These are phyloP conservation scores for Aspergillus diversus DNA, from an alignment of 495 filamentous ascomycete genomes.

Conservation along the genomic window DNA sequence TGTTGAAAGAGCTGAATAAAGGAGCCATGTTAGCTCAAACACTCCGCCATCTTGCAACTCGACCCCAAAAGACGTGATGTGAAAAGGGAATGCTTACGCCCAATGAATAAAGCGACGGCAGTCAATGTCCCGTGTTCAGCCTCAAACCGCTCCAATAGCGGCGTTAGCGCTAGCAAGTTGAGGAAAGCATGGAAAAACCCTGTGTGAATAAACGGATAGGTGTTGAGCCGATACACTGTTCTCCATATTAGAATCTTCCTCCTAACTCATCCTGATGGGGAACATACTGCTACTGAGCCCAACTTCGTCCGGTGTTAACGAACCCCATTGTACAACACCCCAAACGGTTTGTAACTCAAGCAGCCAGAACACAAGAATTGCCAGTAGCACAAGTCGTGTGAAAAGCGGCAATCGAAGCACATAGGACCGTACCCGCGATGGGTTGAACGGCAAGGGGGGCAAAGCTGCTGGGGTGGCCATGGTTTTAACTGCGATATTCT, in stretches of 20 bases:
- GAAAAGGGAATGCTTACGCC: slow-evolving; percentile 65
- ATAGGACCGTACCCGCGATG: slow-evolving; percentile 64
- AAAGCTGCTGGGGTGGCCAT: slow-evolving; percentile 48
- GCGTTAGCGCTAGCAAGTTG: slow-evolving; percentile 78
- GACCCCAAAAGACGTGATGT: not conserved
- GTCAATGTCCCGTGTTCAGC: slow-evolving; percentile 91
- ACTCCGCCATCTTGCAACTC: not conserved
- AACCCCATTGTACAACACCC: slow-evolving; percentile 73
- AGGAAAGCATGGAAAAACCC: slow-evolving; percentile 78
- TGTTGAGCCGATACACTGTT: slow-evolving; percentile 89
- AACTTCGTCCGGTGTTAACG: slow-evolving; percentile 76
- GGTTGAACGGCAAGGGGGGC: slow-evolving; percentile 53
- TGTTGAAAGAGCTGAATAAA: slow-evolving; percentile 72
- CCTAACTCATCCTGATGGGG: not conserved
- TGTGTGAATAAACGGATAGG: slow-evolving; percentile 85
- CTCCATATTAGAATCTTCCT: slow-evolving; percentile 14
- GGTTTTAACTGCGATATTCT: slow-evolving; percentile 12
- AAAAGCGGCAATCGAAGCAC: slow-evolving; percentile 84
- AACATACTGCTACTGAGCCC: slow-evolving; percentile 73
- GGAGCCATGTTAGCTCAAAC: slow-evolving; percentile 20
- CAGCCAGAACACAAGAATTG: slow-evolving; percentile 70
- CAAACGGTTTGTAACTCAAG: slow-evolving; percentile 66
- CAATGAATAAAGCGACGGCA: slow-evolving; percentile 79
- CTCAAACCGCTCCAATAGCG: slow-evolving; percentile 90
- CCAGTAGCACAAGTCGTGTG: slow-evolving; percentile 73